Evolutionary conservation across 805 yeast species (phyloP), one percentile per base, ranked within the genome.

Genomic region (Brettanomyces naardenensis): DNA sequence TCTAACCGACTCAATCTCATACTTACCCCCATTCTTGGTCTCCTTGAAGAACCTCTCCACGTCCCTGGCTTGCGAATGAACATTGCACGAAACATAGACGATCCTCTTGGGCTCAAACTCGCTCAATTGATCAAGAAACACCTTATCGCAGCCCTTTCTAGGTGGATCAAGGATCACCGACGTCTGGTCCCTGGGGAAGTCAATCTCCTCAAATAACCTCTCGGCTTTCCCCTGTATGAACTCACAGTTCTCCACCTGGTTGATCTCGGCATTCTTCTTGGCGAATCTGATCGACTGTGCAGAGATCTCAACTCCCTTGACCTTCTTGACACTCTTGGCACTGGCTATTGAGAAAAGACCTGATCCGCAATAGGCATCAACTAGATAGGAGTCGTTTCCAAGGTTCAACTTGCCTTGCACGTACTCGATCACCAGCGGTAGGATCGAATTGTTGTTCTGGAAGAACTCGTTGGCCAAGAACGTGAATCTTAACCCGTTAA

Each of bases 1-100:
- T 53, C 87, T 78, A 19, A 92, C 68, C 48, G 90, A 80, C 47
- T 86, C 95, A 33, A 92, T 72, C 41, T 63, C 64, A 64, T 87
- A 92, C 28, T 69, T 53, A 6, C 56, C 48, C 4, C 92, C 92
- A 46, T 75, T 66, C 26, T 63, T 68, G 6, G 90, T 79, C 27
- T 78, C 69, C 44, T 71, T 73, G 40, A 89, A 58, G 53, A 92
- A 84, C 66, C 78, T 88, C 48, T 86, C 90, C 33, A 92, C 57
- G 58, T 92, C 98, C 50, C 97, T 69, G 4, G 97, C 97, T 61
- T 92, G 98, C 15, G 96, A 86, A 63, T 90, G 97, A 35, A 92
- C 98, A 55, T 92, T 92, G 68, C 98, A 92, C 44, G 95, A 86
- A 40, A 92, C 84, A 62, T 92, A 92, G n/a, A 92, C 94, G 38